Percentiles rank a stretch among this genome's conserved stretches.
Evolutionary conservation across 345 rosid genomes (phyloP).

Genomic region (Murraya koenigii): DNA sequence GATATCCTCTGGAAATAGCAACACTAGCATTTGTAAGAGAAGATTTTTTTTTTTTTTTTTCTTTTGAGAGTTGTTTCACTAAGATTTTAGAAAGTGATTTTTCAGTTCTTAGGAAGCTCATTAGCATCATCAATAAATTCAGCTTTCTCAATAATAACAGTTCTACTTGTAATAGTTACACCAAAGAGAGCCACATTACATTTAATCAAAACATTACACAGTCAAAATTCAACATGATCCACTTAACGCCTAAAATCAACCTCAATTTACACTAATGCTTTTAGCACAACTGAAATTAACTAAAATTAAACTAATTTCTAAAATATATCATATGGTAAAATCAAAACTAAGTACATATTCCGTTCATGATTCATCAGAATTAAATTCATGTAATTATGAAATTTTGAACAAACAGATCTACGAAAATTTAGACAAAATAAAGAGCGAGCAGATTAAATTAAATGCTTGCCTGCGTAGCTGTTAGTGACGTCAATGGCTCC

Average conservation of each 20-base stretch:
- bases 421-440: background rate
- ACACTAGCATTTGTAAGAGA: background rate
- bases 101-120: background rate
- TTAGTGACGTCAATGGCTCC: constrained; percentile 88
- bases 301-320: background rate
- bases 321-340: background rate
- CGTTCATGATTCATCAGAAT: background rate
- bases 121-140: background rate
- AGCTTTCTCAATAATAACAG: background rate
- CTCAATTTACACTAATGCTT: background rate
- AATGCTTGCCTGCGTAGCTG: constrained; percentile 69
- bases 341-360: background rate
- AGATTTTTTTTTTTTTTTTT: too few relatives aligned
- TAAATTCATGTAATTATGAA: background rate
- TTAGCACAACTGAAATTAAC: background rate
- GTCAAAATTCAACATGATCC: background rate
- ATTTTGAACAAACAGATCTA: constrained; percentile 7
- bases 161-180: too few relatives aligned
- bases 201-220: too few relatives aligned
- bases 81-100: background rate
- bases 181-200: too few relatives aligned
- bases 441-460: background rate
- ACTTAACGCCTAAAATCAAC: background rate
- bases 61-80: background rate
- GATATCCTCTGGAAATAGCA: background rate